Evolutionary conservation across 306 rosid genomes (phyloP), one percentile per base, ranked within the genome.

Genomic region (Glycyrrhiza uralensis): DNA sequence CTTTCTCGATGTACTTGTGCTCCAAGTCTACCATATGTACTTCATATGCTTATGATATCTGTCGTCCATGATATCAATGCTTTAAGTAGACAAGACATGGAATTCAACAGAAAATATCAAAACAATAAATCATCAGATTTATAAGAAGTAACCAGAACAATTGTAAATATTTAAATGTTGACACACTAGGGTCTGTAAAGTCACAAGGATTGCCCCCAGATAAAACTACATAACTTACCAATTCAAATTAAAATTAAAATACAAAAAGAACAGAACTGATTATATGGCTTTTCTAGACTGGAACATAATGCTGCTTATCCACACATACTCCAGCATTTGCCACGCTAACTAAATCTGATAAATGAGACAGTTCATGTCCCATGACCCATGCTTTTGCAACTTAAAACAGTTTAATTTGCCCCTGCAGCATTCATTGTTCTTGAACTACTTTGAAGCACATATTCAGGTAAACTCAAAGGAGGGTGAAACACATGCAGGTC

Each of bases 21-120:
- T 45, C 54, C 29, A 59, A 28, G 66, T 72, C 23, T 67, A 58
- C 33, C 19, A 6, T 54, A 54, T 64, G 28, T 42, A 32, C 80
- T 32, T 33, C 33, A 41, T 19, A 44, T 32, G 45, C 44, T 67
- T 6, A 15, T 4, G 15, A 32, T 55, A 42, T 32, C 77, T 59
- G 69, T 46, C 13, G 2, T 1, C 36, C 50, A 49, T 5, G 39
- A 49, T 36, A 51, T 26, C 26, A 62, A 9, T 74, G 72, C 79
- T 74, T 62, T 17, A 11, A 50, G 17, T 26, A 50, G 8, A 22
- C 51, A 60, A 4, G 46, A 73, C 23, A 44, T 30, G 15, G 29
- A 71, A 57, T 24, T 57, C 3, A 71, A 12, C 3, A 42, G 32
- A 41, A 44, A 9, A 71, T 42, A n/a, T n/a, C n/a, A n/a, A n/a